These are phyloP conservation scores for Trichoderma lentiforme DNA, from an alignment of 2,329 filamentous ascomycete genomes.

Conservation along the genomic window DNA sequence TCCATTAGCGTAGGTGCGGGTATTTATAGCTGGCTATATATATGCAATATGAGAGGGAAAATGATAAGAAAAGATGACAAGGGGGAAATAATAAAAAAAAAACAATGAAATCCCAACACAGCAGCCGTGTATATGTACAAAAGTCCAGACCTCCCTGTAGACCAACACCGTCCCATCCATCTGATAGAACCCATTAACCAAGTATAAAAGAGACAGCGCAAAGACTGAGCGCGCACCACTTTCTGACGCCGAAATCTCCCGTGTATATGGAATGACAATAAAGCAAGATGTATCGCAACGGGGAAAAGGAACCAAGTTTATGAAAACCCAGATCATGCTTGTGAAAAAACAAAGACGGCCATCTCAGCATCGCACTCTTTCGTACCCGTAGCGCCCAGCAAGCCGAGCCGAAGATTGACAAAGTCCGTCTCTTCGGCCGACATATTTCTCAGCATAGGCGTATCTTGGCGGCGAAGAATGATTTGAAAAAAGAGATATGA, in stretches of 20 bases:
- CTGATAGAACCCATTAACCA: background rate
- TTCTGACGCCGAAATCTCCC: background rate
- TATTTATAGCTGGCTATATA: conserved; percentile 11
- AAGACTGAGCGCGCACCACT: background rate
- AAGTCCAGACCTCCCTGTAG: background rate
- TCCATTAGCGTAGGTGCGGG: background rate
- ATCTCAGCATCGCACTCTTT: background rate
- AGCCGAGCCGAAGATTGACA: background rate
- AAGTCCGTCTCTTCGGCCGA: background rate
- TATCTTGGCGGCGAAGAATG: background rate
- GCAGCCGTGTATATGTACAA: background rate
- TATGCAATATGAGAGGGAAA: background rate
- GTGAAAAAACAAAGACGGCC: background rate
- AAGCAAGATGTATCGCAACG: background rate
- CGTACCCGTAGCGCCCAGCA: background rate
- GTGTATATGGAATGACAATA: background rate
- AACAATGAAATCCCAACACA: background rate
- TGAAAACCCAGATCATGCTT: background rate
- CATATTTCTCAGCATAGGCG: background rate
- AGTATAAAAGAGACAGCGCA: background rate
- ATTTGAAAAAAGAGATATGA: background rate
- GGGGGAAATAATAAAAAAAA: background rate
- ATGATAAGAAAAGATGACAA: background rate
- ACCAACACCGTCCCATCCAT: background rate
- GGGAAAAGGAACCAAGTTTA: background rate